Evolutionary conservation across 2,329 filamentous ascomycete species (phyloP), one percentile per base, ranked within the genome.

Genomic region (Fusarium annulatum): DNA sequence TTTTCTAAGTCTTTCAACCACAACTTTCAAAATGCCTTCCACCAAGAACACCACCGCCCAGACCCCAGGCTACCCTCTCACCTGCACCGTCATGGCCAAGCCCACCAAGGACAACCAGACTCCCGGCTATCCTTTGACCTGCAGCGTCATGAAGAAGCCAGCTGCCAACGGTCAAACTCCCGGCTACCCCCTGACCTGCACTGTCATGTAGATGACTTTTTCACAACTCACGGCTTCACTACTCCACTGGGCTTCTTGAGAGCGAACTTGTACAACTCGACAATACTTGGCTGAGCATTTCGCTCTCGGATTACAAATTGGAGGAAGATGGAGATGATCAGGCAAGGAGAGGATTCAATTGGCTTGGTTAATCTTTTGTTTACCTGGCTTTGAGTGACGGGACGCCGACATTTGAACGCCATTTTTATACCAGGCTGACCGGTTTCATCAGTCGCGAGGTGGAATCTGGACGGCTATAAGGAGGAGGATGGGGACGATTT

Each of bases 11-110:
- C 75, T 72, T 51, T 70, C 71, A 42, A 77, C 69, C 34, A 70
- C 71, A 77, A 64, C 69, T 57, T 79, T 78, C 71, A 81, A 76
- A 62, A 81, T 81, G 80, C 76, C 79, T 77, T 78, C 79, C 67
- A 75, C 71, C 77, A 79, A 76, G 60, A 75, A 71, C 71, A 74
- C 69, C 69, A 70, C 72, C 61, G 67, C 67, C 71, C 76, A 79
- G 67, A 70, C 67, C 65, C 73, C 72, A 58, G 72, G 73, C 69
- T 76, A 78, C 53, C 78, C 74, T 34, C 73, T 79, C n/a, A 76
- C 76, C 63, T 80, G 79, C 73, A 72, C 11, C 41, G 72, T 80
- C 70, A 80, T 79, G 78, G 69, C 75, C 56, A 80, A 80, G 76
- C 79, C 79, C 14, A 62, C 69, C 43, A 69, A 61, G 53, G 62